Evolutionary conservation across 2,329 filamentous ascomycete species (phyloP), one percentile per base, ranked within the genome.

Genomic region (Canariomyces notabilis): DNA sequence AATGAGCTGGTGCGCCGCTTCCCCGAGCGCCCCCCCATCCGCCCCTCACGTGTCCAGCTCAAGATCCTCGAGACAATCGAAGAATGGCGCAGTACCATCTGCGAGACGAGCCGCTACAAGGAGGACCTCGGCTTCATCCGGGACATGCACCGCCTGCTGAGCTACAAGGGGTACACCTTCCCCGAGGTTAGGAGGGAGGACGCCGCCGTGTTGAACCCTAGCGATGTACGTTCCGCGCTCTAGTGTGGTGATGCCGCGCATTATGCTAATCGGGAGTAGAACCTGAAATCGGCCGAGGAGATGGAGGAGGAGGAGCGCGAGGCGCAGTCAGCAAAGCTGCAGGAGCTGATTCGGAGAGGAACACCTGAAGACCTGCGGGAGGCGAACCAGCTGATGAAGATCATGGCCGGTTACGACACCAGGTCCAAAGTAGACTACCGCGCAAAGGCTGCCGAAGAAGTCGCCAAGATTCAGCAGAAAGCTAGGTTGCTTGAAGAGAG

Each of bases 21-120:
- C 61, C 93, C 93, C 38, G 93, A 98, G 70, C 80, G 91, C 19
- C 93, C 93, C 37, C 89, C 91, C 2, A 77, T 93, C 51, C 86
- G 93, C 50, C 75, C 89, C 35, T 89, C 87, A 35, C 80, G 90
- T 52, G 90, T 96, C 29, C 93, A 97, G 73, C 78, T 81, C 64
- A 88, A 88, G 71, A 96, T 98, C 50, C 78, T 98, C 57, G 93
- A 96, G 70, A 82, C 89, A 56, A 95, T 98, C 63, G 93, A 97
- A 70, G 93, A 98, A 78, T 98, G 93, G 93, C 81, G 91, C 66
- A 82, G 89, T 60, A 98, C 93, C 42, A 97, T 98, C 75, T 98
- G 93, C 74, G 89, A 95, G 67, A 98, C 91, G 33, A 96, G 89
- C 64, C 80, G 91, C 57, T 96, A 98, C 75, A 95, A 93, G 74